Conservation (phyloP, 352 stramenopile species). For the Globisporangium viniferum region DNA sequence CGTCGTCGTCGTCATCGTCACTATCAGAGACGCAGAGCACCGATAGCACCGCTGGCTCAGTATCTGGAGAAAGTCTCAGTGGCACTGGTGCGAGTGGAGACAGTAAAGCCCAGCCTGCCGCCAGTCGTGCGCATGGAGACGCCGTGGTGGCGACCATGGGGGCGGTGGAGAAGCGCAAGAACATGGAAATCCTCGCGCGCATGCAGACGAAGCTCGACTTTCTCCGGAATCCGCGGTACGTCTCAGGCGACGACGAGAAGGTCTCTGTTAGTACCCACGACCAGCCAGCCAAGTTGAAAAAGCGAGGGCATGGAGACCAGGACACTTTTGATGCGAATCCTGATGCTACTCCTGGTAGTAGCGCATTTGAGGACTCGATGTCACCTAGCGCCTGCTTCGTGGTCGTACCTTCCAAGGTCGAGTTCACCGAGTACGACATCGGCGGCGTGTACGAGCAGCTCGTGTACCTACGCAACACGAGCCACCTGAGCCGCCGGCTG, state of each 20-base stretch:
- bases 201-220: slow-evolving; percentile 84
- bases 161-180: slow-evolving; percentile 50
- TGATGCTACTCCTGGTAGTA: background rate
- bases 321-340: background rate
- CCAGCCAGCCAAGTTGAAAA: background rate
- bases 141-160: slow-evolving; percentile 30
- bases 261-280: background rate
- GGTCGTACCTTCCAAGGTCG: slow-evolving; percentile 49
- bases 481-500: slow-evolving; percentile 44
- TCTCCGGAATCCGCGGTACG: slow-evolving; percentile 59
- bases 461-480: slow-evolving; percentile 61
- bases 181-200: slow-evolving; percentile 61
- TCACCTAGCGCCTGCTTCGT: slow-evolving; percentile 29
- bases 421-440: slow-evolving; percentile 69
- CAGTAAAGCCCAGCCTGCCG: background rate
- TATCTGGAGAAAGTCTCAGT: background rate
- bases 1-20: background rate
- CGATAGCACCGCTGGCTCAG: background rate
- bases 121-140: background rate
- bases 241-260: background rate
- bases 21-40: background rate
- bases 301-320: background rate
- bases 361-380: background rate
- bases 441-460: slow-evolving; percentile 77
- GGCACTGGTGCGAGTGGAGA: background rate